A percentile compares a stretch with the other conserved stretches of the same genome.
Conservation (phyloP, 768 basidiomycete genomes). For the Podaxis carcinomalis region DNA sequence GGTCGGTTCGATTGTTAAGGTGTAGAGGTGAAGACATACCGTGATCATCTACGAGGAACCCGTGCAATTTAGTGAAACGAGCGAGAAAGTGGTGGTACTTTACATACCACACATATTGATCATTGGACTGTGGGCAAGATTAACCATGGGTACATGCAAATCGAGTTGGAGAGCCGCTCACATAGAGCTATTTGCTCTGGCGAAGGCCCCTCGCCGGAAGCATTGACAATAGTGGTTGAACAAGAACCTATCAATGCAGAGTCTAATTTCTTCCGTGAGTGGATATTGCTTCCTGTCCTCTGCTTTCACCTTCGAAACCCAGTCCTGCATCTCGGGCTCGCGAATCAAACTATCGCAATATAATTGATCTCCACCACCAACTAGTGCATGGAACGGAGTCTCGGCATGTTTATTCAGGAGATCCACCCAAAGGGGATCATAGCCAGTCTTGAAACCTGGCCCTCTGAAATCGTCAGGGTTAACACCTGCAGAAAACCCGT, state of each 20-base stretch:
- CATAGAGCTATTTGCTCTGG: constrained; percentile 87
- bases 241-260: constrained; percentile 81
- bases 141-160: not conserved
- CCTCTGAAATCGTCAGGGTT: constrained; percentile 85
- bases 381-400: constrained; percentile 83
- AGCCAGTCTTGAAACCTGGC: constrained; percentile 75
- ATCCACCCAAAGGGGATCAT: constrained; percentile 93
- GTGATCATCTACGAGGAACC: constrained; percentile 58
- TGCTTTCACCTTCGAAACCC: constrained; percentile 61
- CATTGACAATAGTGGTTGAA: constrained; percentile 89
- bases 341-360: constrained; percentile 83
- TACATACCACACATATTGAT: constrained; percentile 76
- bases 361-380: constrained; percentile 93
- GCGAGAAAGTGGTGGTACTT: not conserved
- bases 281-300: constrained; percentile 54
- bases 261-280: constrained; percentile 66
- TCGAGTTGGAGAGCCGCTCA: constrained; percentile 35
- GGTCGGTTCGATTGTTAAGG: not conserved
- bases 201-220: constrained; percentile 88
- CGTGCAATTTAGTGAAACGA: not conserved
- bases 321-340: constrained; percentile 86
- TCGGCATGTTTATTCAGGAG: constrained; percentile 78
- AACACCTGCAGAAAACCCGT: constrained; percentile 85
- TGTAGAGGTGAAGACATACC: constrained; percentile 38
- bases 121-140: constrained; percentile 57